Conservation (phyloP, 805 yeast species). For the Kluyveromyces siamensis region DNA sequence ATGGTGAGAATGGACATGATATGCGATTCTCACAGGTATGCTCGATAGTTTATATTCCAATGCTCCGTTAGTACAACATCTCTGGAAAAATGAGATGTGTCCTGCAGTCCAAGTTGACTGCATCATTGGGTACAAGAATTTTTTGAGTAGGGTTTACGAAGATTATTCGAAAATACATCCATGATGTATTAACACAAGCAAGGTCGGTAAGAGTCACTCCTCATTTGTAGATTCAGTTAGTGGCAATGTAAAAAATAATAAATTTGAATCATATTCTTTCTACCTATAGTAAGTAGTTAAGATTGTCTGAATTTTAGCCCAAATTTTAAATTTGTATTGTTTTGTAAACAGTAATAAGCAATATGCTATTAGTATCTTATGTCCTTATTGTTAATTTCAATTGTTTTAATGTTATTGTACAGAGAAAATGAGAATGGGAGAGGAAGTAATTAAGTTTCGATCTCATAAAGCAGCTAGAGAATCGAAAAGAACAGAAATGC, state of each 20-base stretch:
- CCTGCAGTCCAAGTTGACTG: conserved; percentile 46
- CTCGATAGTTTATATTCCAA: conserved; percentile 33
- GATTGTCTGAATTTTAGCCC: not conserved
- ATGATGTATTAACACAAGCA: too few species aligned
- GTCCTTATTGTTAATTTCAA: conserved; percentile 1
- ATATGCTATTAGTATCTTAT: not conserved
- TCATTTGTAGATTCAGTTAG: too few species aligned
- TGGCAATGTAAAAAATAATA: too few species aligned
- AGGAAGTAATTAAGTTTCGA: not conserved
- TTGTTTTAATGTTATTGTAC: not conserved
- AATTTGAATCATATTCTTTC: too few species aligned
- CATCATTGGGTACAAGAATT: conserved; percentile 36
- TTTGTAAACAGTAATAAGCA: not conserved
- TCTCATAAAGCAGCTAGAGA: conserved; percentile 52
- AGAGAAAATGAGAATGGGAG: not conserved
- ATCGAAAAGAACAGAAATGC: conserved; percentile 86
- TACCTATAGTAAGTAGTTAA: not conserved
- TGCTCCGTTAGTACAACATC: conserved; percentile 50
- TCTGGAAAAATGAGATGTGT: conserved; percentile 28
- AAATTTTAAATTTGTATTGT: not conserved
- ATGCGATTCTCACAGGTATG: not conserved
- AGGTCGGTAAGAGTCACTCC: too few species aligned
- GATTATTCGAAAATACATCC: too few species aligned
- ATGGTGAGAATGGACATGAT: too few species aligned
- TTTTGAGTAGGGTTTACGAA: too few species aligned